These are phyloP conservation scores for Plenodomus tracheiphilus DNA, from an alignment of 2,329 filamentous ascomycete species.

Conservation along the genomic window DNA sequence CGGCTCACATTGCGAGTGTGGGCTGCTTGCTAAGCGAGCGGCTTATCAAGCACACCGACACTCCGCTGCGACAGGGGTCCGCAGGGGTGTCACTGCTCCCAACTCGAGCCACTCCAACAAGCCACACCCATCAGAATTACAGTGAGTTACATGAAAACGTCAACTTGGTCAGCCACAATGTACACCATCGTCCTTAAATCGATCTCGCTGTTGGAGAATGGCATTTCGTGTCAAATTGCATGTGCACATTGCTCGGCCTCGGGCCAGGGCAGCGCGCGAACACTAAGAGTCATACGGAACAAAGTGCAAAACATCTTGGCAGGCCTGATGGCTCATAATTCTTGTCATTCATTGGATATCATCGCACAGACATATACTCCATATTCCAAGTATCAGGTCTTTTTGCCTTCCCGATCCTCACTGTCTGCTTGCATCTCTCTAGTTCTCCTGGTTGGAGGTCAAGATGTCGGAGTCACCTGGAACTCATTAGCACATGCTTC, in stretches of 20 bases:
- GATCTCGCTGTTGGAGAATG: too few species aligned
- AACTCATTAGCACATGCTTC: slow-evolving; percentile 9
- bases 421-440: slow-evolving; percentile 11
- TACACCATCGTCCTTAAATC: too few species aligned
- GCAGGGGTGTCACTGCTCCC: too few species aligned
- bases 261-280: background rate
- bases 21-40: slow-evolving; percentile 16
- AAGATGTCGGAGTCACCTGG: slow-evolving; percentile 86
- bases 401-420: slow-evolving; percentile 12
- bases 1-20: slow-evolving; percentile 21
- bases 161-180: too few species aligned
- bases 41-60: slow-evolving; percentile 13
- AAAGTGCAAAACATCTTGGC: slow-evolving; percentile 1
- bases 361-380: slow-evolving; percentile 22
- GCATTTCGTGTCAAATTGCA: too few species aligned
- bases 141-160: background rate
- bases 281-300: slow-evolving; percentile 6
- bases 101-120: background rate
- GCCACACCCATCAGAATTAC: background rate
- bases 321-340: slow-evolving; percentile 23
- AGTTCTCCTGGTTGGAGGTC: slow-evolving; percentile 63
- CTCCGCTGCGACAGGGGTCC: background rate
- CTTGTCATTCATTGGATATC: slow-evolving; percentile 35
- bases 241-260: background rate
- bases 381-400: slow-evolving; percentile 31